A percentile compares a stretch with the other conserved stretches of the same genome.
Conservation (phyloP, 2,329 filamentous ascomycete genomes). For the Pseudogymnoascus sp. region DNA sequence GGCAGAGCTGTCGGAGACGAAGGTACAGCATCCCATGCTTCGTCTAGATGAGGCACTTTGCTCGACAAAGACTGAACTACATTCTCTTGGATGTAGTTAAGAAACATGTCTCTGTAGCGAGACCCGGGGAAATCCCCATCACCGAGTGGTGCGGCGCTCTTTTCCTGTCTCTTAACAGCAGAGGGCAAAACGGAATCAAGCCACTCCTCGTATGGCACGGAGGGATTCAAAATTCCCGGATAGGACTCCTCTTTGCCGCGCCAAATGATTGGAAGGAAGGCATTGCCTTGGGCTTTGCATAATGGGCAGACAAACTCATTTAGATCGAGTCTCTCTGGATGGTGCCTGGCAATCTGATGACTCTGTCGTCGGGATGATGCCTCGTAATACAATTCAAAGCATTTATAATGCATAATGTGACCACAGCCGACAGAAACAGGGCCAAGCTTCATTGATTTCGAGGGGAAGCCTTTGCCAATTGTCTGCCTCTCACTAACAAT, state of each 20-base stretch:
- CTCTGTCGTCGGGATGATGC: slow-evolving; percentile 77
- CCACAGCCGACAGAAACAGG: slow-evolving; percentile 88
- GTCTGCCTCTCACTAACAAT: slow-evolving; percentile 70
- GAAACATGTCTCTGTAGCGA: slow-evolving; percentile 41
- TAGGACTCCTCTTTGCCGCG: slow-evolving; percentile 82
- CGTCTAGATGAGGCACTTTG: slow-evolving; percentile 12
- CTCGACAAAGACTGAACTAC: slow-evolving; percentile 43
- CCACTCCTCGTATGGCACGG: slow-evolving; percentile 48
- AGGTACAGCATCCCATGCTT: slow-evolving; percentile 8
- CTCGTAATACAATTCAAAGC: slow-evolving; percentile 85
- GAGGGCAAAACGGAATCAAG: slow-evolving; percentile 20
- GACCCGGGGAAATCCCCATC: slow-evolving; percentile 14
- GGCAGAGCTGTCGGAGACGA: slow-evolving; percentile 5
- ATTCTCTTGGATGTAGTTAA: slow-evolving; percentile 42
- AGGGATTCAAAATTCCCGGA: slow-evolving; percentile 59
- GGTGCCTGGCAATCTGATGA: slow-evolving; percentile 89
- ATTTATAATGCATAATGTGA: slow-evolving; percentile 97
- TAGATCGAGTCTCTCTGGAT: slow-evolving; percentile 70
- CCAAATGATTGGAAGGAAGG: slow-evolving; percentile 93
- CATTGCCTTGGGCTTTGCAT: slow-evolving; percentile 92
- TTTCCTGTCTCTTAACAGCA: slow-evolving; percentile 41
- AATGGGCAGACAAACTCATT: slow-evolving; percentile 95
- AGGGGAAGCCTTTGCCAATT: slow-evolving; percentile 82
- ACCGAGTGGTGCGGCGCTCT: slow-evolving; percentile 32
- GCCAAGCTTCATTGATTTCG: slow-evolving; percentile 57